Evolutionary conservation across 805 yeast genomes (phyloP), one percentile per base, ranked within the genome.

Genomic region (Cyberlindnera lachancei): DNA sequence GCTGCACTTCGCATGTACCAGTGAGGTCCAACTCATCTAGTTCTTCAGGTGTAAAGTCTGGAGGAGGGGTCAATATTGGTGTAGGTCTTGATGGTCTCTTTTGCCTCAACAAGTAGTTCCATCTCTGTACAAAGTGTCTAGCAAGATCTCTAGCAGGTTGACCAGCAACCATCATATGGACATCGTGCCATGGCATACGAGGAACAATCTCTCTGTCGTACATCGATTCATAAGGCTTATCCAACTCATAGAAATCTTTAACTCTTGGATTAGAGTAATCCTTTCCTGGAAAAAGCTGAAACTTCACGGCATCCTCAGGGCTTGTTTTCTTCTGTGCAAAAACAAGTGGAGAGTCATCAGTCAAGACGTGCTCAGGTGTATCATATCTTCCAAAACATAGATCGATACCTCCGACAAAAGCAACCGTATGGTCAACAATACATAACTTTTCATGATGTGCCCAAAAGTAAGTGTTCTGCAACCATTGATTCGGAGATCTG

Each of bases 171-270:
- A 87, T 76, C 94, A 88, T 92, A 45, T 92, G 97, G 23, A 92
- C 85, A 67, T 92, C 99, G 57, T 92, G 99, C 99, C 98, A 92
- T 8, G 98, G 98, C 99, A 92, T 92, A 47, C 99, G 73, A 3
- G 98, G 97, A 15, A 73, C 69, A 14, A 56, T 56, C 12, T 70
- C 64, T 38, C 99, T 70, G 55, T 92, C 94, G 51, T 86, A 86
- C 92, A 90, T 81, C 15, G 85, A 84, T 31, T 85, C 94, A 49
- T 79, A 86, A 3, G 98, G 97, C 45, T 77, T 75, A 41, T 87
- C 85, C 36, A 92, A 66, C 4, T 70, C 79, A 50, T 55, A 71
- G 53, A 92, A 92, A 55, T 92, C 99, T 48, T 80, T 79, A 12
- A 83, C 86, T 42, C 98, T 71, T 3, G 98, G 95, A 54, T 92